phyloP scores from a whole-genome alignment of 192 early-diverging fungal genomes.

The Geosiphon pyriformis region DNA sequence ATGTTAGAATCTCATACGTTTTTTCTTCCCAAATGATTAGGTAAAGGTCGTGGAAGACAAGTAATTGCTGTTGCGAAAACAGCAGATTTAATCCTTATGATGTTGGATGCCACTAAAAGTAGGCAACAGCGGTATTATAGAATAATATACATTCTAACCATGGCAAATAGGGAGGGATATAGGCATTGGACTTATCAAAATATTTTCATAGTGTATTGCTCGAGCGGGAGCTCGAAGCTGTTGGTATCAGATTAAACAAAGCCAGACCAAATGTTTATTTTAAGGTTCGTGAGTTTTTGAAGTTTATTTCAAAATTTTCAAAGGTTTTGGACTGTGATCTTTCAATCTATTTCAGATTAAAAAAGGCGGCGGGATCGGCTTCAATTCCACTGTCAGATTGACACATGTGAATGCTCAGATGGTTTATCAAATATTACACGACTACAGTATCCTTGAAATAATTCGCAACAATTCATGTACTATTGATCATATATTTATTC shows the following conservation, averaged over 20 bases:
- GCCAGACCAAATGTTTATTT: constrained; percentile 89
- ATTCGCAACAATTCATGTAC: neutral
- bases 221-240: constrained; percentile 90
- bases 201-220: constrained; percentile 53
- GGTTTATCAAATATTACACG: constrained; percentile 91
- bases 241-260: constrained; percentile 92
- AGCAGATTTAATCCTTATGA: constrained; percentile 94
- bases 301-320: no score
- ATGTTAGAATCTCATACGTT: neutral
- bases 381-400: constrained; percentile 86
- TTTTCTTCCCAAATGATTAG: neutral
- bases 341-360: constrained; percentile 73
- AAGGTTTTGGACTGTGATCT: no score
- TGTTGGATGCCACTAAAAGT: constrained; percentile 96
- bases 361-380: constrained; percentile 94
- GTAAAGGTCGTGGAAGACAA: constrained; percentile 92
- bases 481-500: constrained; percentile 4
- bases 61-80: constrained; percentile 97
- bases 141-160: no score
- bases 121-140: constrained; percentile 58
- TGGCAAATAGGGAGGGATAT: no score
- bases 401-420: constrained; percentile 84
- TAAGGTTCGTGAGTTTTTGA: constrained; percentile 68
- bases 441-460: constrained; percentile 62
- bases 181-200: no score